phyloP scores from a whole-genome alignment of 495 filamentous ascomycete genomes.

The Tuber aestivum region DNA sequence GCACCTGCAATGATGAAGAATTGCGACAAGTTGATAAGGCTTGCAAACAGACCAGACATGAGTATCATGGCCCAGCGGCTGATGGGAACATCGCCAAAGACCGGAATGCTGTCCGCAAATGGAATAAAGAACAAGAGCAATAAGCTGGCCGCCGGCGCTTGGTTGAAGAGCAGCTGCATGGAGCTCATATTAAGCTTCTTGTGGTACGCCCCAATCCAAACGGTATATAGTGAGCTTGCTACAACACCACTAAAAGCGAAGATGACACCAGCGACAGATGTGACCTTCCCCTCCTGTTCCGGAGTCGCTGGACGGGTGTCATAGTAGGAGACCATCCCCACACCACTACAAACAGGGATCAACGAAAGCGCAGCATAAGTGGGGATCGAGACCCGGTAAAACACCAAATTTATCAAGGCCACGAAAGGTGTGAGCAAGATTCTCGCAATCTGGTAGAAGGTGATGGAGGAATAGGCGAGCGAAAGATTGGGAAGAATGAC shows the following conservation, averaged over 20 bases:
- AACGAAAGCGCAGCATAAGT: conserved; percentile 52
- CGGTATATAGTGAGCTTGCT: conserved; percentile 62
- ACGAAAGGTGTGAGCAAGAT: conserved; percentile 66
- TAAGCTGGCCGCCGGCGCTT: conserved; percentile 59
- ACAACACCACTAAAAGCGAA: conserved; percentile 60
- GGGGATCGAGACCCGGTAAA: conserved; percentile 59
- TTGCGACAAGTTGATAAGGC: conserved; percentile 65
- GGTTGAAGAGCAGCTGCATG: conserved; percentile 69
- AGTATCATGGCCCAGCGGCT: conserved; percentile 54
- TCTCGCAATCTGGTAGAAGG: conserved; percentile 68
- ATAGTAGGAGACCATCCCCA: conserved; percentile 65
- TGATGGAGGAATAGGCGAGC: conserved; percentile 63
- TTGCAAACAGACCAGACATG: conserved; percentile 58
- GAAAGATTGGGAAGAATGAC: conserved; percentile 71
- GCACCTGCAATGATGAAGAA: conserved; percentile 69
- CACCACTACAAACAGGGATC: conserved; percentile 60
- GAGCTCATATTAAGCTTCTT: conserved; percentile 60
- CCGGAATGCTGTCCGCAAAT: conserved; percentile 58
- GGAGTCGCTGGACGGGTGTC: conserved; percentile 55
- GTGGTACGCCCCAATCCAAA: conserved; percentile 63
- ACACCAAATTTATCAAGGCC: conserved; percentile 59
- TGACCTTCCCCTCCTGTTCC: conserved; percentile 48
- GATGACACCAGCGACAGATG: conserved; percentile 54
- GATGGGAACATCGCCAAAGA: conserved; percentile 48
- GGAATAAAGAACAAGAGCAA: conserved; percentile 62